Evolutionary conservation across 192 early-diverging fungal species (phyloP).

Genomic region (Backusella macrospora): DNA sequence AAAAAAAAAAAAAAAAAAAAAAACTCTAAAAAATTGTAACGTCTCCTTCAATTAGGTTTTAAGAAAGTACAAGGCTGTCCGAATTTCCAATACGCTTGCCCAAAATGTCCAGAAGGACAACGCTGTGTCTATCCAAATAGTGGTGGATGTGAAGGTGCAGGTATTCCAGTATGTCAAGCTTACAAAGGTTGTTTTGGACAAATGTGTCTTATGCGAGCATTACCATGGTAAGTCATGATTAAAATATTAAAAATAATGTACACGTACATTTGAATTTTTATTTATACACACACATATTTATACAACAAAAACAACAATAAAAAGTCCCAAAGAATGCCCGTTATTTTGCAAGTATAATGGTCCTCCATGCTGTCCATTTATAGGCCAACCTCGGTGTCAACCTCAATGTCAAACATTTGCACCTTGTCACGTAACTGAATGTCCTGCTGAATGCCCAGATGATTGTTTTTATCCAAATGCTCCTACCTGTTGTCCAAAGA

Average conservation of each 20-base stretch:
- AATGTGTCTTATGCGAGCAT: neutral
- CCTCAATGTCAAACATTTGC: neutral
- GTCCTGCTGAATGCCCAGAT: constrained; percentile 1
- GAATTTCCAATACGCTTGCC: neutral
- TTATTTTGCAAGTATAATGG: neutral
- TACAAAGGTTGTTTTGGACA: neutral
- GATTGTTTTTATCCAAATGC: neutral
- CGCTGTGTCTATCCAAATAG: neutral
- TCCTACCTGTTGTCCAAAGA: neutral
- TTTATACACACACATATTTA: neutral
- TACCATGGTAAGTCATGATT: constrained; percentile 6
- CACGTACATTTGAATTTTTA: neutral
- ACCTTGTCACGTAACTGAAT: constrained; percentile 3
- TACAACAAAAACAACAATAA: neutral
- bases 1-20: no score
- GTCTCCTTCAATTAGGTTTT: neutral
- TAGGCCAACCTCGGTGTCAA: neutral
- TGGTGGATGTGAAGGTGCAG: neutral
- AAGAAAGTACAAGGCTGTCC: neutral
- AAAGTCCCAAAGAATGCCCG: constrained; percentile 12
- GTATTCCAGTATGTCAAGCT: constrained; percentile 1
- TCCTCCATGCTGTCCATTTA: constrained; percentile 1
- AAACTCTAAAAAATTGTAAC: no score
- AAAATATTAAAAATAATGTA: neutral
- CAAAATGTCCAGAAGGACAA: neutral